Evolutionary conservation across 1,284 basidiomycete genomes (phyloP), one percentile per base, ranked within the genome.

Genomic region (Pseudozyma flocculosa): DNA sequence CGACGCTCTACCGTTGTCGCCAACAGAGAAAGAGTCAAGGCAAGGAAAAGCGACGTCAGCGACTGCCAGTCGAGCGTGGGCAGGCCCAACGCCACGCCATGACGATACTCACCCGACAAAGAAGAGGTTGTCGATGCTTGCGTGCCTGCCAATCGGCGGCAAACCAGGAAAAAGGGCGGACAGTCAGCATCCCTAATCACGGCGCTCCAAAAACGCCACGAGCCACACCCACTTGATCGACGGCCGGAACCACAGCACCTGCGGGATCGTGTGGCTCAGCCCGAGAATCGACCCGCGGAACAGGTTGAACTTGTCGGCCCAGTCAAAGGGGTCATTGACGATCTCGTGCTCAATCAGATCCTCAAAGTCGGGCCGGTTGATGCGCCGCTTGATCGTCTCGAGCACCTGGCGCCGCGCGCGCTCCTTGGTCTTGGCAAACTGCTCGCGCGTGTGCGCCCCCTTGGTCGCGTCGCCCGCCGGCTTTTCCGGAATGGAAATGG

Each of bases 201-300:
- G 11, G 26, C 3, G n/a, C 17, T 10, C 18, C 21, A 3, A 11
- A 19, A 4, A 19, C 17, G 36, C 24, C 10, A 4, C 30, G 11
- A 19, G 23, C 37, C 15, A 66, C 15, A 66, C 59, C 62, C 68
- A 64, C 23, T 76, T 70, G 47, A 76, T 76, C 24, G 63, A 66
- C 18, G 76, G 77, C 14, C 78, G 55, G 59, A 79, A 78, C 61
- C 68, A 73, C 15, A 71, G 46, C 15, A 75, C 78, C 54, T 72
- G 77, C 26, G 79, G 69, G 45, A 80, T 76, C 41, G 72, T 76
- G 50, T 80, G 79, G 17, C 61, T 69, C 17, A 80, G 54, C 14
- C 79, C 79, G 30, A 80, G 70, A 36, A 80, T 80, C 14, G 72
- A 76, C 10, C 79, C 79, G 38, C 78, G 72, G 61, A 78, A 79